Base-by-base conservation (phyloP, 2,329 filamentous ascomycete genomes). In the Fusarium torreyae region DNA sequence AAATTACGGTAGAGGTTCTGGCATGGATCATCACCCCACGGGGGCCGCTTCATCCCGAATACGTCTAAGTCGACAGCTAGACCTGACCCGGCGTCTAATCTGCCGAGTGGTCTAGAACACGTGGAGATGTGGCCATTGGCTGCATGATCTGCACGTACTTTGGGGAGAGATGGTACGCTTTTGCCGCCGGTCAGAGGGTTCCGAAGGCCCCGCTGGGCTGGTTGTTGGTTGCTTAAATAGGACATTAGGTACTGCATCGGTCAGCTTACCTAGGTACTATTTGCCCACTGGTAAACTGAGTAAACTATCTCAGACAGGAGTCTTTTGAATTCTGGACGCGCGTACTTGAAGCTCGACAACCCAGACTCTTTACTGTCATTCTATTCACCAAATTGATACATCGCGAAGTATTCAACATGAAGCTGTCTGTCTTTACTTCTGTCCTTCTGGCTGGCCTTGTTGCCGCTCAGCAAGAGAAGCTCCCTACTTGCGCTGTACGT, bases 401-500 rank as follows among this genome's bases (percentile, higher is more conserved):
- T 36, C 20, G 11, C 20, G 39, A 24, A 57, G 45, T 18, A 22
- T 34, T 31, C 72, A 79, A 48, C 26, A 83, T 83, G 81, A 81
- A 81, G 78, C 64, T 73, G 17, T 57, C 72, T 31, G 45, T 80
- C 46, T 22, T 79, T 58, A 65, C 75, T 40, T 56, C 80, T 24
- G 71, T 75, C 38, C 58, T 78, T 45, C 68, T 77, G 42, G 75
- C 74, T 46, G 75, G 77, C 69, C 62, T 81, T 38, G 79, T 69
- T 60, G 75, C 74, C 51, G 80, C 79, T 10, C 79, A 82, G 69
- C 50, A 61, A 31, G 71, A 66, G 49, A 68, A 74, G 54, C 72
- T 83, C 42, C 81, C 81, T 18, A 54, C 26, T 5, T 83, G 81
- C 66, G 81, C 81, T 61, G 81, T 82, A 78, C 57, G 81, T 78